Evolutionary conservation across 2,329 filamentous ascomycete species (phyloP), one percentile per base, ranked within the genome.

Genomic region (Didymosphaeria variabile): DNA sequence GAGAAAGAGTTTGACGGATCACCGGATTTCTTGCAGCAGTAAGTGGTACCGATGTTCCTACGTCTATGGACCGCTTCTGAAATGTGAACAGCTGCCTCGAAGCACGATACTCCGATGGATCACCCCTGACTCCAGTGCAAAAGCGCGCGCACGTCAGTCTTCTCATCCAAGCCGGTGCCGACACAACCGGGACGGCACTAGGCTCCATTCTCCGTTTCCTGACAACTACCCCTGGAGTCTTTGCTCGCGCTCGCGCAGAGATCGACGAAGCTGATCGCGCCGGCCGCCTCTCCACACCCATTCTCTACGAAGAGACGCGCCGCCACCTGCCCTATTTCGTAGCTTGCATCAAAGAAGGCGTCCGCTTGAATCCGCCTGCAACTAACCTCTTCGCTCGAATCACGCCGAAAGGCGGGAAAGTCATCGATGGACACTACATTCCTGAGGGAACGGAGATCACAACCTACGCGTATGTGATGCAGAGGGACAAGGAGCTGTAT

Each of bases 311-410:
- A 44, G 72, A 77, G 52, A 71, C 72, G 13, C 68, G 70, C n/a
- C 62, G 61, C 10, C 70, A 74, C 46, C 70, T 76, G 46, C 84
- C 81, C 0, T 86, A 79, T 71, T 86, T 82, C 61, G 73, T 82
- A 3, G 83, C 82, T 1, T 85, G 83, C 61, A 79, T 87, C 49
- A 80, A 81, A 29, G 84, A 86, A 66, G 79, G 80, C 1, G 74
- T 86, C 66, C 82, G 84, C 2, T 75, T 87, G 21, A 79, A 81
- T 57, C 84, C 84, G 1, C 79, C 84, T 0, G 84, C 82, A 0
- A 81, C 83, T 1, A 85, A 82, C 58, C 79, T 86, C 29, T 84
- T 86, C 67, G 80, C 83, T 2, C 79, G 84, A 0, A 70, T 83
- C 5, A 75, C 57, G 9, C 69, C 71, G 3, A 59, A 66, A 19